Conservation (phyloP, 2,329 filamentous ascomycete genomes). For the Helotiales sp. region DNA sequence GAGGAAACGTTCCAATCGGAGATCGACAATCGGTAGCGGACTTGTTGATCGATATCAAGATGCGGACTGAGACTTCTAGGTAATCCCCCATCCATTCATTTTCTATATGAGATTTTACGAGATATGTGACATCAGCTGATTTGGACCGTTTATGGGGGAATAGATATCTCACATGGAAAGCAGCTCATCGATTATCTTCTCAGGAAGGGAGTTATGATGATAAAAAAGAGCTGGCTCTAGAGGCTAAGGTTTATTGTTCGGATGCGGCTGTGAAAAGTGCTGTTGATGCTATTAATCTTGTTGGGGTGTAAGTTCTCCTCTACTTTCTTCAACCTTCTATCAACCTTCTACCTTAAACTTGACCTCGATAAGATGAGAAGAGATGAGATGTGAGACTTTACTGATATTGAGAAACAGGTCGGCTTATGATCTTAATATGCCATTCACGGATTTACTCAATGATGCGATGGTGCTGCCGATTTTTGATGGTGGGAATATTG, state of each 20-base stretch:
- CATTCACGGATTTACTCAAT: slow-evolving; percentile 45
- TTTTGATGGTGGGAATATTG: slow-evolving; percentile 55
- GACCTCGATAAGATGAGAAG: background rate
- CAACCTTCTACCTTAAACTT: background rate
- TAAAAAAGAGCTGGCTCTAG: slow-evolving; percentile 45
- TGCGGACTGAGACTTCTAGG: slow-evolving; percentile 44
- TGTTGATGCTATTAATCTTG: slow-evolving; percentile 49
- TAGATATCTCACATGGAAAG: slow-evolving; percentile 51
- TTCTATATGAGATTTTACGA: too few species aligned
- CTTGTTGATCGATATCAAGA: slow-evolving; percentile 51
- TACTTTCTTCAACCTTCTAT: background rate
- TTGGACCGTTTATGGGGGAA: too few species aligned
- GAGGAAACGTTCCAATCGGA: slow-evolving; percentile 45
- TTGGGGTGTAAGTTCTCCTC: slow-evolving; percentile 49
- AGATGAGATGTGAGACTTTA: background rate
- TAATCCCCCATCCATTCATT: background rate
- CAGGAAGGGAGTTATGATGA: slow-evolving; percentile 36
- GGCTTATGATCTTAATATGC: background rate
- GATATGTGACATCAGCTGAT: too few species aligned
- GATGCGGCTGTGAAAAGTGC: slow-evolving; percentile 48
- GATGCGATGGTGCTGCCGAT: slow-evolving; percentile 46
- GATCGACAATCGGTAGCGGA: slow-evolving; percentile 51
- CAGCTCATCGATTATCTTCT: slow-evolving; percentile 34
- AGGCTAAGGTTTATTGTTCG: slow-evolving; percentile 51
- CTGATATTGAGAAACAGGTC: slow-evolving; percentile 3